Base-by-base conservation (phyloP, 768 basidiomycete species). In the Multifurca ochricompacta region DNA sequence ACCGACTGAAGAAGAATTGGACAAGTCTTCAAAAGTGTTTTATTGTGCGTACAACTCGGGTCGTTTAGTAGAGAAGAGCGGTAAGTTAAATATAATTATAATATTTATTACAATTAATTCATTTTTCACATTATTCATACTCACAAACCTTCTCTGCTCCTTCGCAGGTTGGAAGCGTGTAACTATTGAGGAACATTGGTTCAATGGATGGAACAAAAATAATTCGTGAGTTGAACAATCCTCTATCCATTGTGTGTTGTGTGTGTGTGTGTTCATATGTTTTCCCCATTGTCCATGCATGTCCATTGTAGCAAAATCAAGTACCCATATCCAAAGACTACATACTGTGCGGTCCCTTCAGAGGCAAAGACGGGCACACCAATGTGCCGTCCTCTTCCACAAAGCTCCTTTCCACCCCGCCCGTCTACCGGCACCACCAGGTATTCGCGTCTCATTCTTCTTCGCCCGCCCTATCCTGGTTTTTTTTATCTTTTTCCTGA, bases 121-220 rank as follows among this genome's bases (percentile, higher is more conserved):
- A 1, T 28, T 34, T 6, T 16, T 19, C n/a, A 18, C 19, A n/a
- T n/a, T n/a, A n/a, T n/a, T n/a, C n/a, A n/a, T n/a, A n/a, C n/a
- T n/a, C n/a, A n/a, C n/a, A n/a, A n/a, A n/a, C n/a, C n/a, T n/a
- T n/a, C n/a, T n/a, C n/a, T n/a, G n/a, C n/a, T 6, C 1, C 16
- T 31, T 6, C 40, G 32, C 44, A 77, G 76, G 76, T 6, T 77
- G 76, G 76, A 78, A 76, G 60, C 69, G 73, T 10, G 67, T 77
- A 18, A 65, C 71, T 30, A 66, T 77, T 1, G 58, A 70, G n/a
- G 75, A 77, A 11, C 40, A 56, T 7, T 78, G 74, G 74, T 77
- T 76, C 65, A 56, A 56, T 1, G 65, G 63, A 6, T 68, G 65
- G 66, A 56, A 19, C 9, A 66, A 41, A 0, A 67, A 67, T 39